Conservation (phyloP, 257 asterid species). For the Mitragyna speciosa region DNA sequence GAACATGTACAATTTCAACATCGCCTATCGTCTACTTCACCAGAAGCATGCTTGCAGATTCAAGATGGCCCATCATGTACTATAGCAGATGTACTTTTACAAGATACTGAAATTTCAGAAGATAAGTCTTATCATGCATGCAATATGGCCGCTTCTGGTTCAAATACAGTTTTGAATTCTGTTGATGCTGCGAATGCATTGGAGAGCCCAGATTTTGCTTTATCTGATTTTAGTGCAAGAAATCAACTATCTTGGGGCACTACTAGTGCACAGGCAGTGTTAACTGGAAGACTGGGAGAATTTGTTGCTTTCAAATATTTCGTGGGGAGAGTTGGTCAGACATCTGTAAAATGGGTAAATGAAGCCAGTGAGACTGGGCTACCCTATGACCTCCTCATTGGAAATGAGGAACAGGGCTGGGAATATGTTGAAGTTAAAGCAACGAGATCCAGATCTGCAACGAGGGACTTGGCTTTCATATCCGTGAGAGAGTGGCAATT, state of each 20-base stretch:
- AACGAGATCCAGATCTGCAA: conserved; percentile 55
- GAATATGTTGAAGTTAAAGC: conserved; percentile 92
- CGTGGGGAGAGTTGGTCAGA: conserved; percentile 35
- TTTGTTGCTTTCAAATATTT: conserved; percentile 66
- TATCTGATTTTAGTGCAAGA: conserved; percentile 35
- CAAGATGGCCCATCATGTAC: not conserved
- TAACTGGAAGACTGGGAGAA: conserved; percentile 90
- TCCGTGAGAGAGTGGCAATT: conserved; percentile 88
- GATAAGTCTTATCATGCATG: conserved; percentile 23
- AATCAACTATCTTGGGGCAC: conserved; percentile 30
- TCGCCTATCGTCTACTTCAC: not conserved
- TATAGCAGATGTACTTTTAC: conserved; percentile 20
- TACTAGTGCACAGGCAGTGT: conserved; percentile 41
- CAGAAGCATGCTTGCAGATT: conserved; percentile 18
- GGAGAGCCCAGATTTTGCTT: conserved; percentile 24
- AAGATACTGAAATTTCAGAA: conserved; percentile 31
- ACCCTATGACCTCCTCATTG: conserved; percentile 76
- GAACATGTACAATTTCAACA: not conserved
- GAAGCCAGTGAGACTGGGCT: conserved; percentile 73
- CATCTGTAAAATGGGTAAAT: conserved; percentile 76
- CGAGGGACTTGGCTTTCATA: conserved; percentile 70
- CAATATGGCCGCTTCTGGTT: conserved; percentile 26
- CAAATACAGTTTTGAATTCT: conserved; percentile 30
- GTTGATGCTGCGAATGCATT: conserved; percentile 29
- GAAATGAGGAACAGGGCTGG: conserved; percentile 34